A percentile compares a stretch with the other conserved stretches of the same genome.
phyloP scores from a whole-genome alignment of 306 rosid genomes.

The Castanopsis chinensis region DNA sequence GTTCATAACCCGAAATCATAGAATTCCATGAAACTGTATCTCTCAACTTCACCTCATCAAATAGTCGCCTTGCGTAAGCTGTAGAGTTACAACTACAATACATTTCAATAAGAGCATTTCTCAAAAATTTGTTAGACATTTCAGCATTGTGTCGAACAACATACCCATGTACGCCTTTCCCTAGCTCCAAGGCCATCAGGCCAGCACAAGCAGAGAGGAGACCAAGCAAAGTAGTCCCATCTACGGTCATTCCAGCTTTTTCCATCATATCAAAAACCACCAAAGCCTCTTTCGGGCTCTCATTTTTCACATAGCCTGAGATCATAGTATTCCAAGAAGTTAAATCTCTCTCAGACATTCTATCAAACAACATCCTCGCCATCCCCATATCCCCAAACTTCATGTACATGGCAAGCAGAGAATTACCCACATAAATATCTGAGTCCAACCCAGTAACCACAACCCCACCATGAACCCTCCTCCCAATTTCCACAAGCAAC shows the following conservation, averaged over 20 bases:
- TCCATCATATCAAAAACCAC: conserved; percentile 30
- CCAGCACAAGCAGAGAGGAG: conserved; percentile 49
- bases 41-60: conserved; percentile 37
- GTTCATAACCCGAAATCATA: conserved; percentile 55
- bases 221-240: conserved; percentile 49
- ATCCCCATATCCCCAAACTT: conserved; percentile 39
- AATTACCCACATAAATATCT: conserved; percentile 54
- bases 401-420: conserved; percentile 41
- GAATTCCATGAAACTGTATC: conserved; percentile 60
- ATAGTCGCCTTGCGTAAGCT: conserved; percentile 41
- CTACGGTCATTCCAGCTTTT: conserved; percentile 36
- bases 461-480: conserved; percentile 46
- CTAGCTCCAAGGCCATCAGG: conserved; percentile 41
- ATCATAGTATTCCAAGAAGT: conserved; percentile 54
- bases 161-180: conserved; percentile 50
- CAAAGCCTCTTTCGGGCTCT: conserved; percentile 29
- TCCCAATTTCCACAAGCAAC: conserved; percentile 38
- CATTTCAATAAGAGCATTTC: conserved; percentile 54
- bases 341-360: conserved; percentile 49
- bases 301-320: conserved; percentile 46
- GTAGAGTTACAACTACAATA: conserved; percentile 43
- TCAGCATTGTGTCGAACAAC: conserved; percentile 30
- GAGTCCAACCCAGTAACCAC: conserved; percentile 44
- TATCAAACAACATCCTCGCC: conserved; percentile 54
- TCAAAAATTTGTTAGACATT: conserved; percentile 36